A percentile compares a stretch with the other conserved stretches of the same genome.
These are phyloP conservation scores for Eimeria tenella DNA, from an alignment of 169 alveolate species.

Conservation along the genomic window DNA sequence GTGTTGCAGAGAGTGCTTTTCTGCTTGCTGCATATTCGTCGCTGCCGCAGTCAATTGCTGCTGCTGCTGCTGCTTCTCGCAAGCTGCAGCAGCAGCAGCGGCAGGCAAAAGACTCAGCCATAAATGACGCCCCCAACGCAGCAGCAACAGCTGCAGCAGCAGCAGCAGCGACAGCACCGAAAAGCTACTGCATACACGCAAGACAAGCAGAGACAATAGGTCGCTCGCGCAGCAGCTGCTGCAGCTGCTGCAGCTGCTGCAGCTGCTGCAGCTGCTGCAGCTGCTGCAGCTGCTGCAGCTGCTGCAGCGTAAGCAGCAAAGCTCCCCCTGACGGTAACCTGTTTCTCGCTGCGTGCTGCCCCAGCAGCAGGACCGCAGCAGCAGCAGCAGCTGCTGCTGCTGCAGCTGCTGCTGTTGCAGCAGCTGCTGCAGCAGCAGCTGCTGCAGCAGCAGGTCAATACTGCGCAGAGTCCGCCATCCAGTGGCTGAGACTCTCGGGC, in stretches of 20 bases:
- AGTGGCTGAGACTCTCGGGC: constrained; percentile 51
- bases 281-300: constrained; percentile 19
- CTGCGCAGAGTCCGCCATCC: constrained; percentile 46
- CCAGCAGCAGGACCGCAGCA: constrained; percentile 19
- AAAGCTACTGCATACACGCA: no score
- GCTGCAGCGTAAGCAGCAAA: neutral
- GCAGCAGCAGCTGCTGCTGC: constrained; percentile 16
- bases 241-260: constrained; percentile 7
- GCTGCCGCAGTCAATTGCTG: no score
- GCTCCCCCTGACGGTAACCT: neutral
- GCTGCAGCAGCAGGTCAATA: constrained; percentile 1
- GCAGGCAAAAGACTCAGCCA: no score
- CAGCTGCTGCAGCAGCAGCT: constrained; percentile 7
- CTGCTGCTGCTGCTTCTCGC: no score
- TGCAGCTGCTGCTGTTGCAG: constrained; percentile 7
- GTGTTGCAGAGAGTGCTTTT: no score
- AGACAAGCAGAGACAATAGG: no score
- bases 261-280: neutral
- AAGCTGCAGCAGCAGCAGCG: no score
- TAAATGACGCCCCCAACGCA: neutral
- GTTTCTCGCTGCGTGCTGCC: neutral
- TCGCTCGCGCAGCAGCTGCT: constrained; percentile 21
- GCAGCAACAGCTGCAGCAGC: constrained; percentile 43
- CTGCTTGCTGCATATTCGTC: no score
- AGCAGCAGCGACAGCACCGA: neutral